Base-by-base conservation (phyloP, 345 rosid genomes). In the Bretschneidera sinensis region DNA sequence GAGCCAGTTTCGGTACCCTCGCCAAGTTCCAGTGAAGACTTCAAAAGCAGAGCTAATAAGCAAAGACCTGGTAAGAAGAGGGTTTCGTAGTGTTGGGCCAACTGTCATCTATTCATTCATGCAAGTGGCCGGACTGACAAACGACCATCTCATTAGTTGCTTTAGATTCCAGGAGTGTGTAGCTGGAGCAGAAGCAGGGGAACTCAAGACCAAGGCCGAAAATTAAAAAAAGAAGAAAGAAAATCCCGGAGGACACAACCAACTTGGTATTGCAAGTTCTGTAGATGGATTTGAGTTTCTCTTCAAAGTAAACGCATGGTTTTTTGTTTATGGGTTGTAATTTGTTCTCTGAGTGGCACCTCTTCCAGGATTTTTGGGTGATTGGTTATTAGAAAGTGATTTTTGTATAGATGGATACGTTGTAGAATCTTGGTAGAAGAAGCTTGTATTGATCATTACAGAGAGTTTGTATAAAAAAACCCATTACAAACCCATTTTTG, bases 61-160 rank as follows among this genome's bases (percentile, higher is more conserved):
- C 83, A 90, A 83, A 72, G 95, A 90, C 63, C 76, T 90, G 3
- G 89, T 90, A 2, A 81, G 87, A 62, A 72, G 90, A 56, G 95
- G 97, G 43, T 90, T 90, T 72, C 87, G 92, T 21, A 72, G 86
- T 11, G 86, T 87, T 52, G 86, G 97, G 24, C 97, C 95, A 21
- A 87, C 97, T 0, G 88, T 89, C 8, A 57, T 90, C 45, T 87
- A 87, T 75, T 80, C 92, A 0, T 85, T 90, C 75, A 87, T 90
- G 95, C 97, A 90, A 77, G 86, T 74, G 54, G 84, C 92, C 6
- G 97, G 97, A 53, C 71, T 87, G 24, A 83, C 85, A 10, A 90
- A 90, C 35, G 90, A 87, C 70, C 95, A 90, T 72, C 84, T 90
- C 55, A 72, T 68, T 43, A 55, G 78, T 65, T 87, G 97, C 82